Base-by-base conservation (phyloP, 306 rosid species). In the Inga leiocalycina region DNA sequence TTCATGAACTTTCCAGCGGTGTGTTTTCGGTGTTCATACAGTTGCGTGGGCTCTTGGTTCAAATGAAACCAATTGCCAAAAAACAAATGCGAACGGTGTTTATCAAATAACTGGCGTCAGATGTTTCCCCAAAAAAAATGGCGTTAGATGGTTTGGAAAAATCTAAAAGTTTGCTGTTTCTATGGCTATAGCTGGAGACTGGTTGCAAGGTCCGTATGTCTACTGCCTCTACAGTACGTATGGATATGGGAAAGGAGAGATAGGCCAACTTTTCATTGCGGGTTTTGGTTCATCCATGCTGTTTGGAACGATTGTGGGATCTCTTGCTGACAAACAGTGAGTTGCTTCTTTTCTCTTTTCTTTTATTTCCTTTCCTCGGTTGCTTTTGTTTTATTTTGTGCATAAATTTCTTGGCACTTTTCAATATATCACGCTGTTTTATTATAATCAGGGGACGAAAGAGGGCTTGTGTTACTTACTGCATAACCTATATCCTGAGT, bases 171-270 rank as follows among this genome's bases (percentile, higher is more conserved):
- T 69, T 88, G 39, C 22, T 82, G 51, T 82, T 89, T 83, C 7
- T 88, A 74, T 71, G 85, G 86, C 82, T 73, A 71, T 85, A 97
- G 99, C 99, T 39, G 99, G 99, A 86, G 99, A 97, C 83, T 97
- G 99, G 99, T 83, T 97, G 94, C 98, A 97, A 90, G 99, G 99
- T 77, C 99, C 99, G 34, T 97, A 97, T 85, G 99, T 97, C 8
- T 97, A 96, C 88, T 96, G 91, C 75, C 99, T 96, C 52, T 96
- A 97, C 86, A 94, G 92, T 79, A 91, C 91, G 16, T 97, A 97
- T 82, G 98, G 99, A 24, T 94, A 89, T 69, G 89, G 91, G 39
- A 96, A 96, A 76, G 97, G 98, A 70, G 97, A 96, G 27, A 96
- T 96, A 12, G 99, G 99, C 43, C 99, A 96, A 80, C 97, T 96